A percentile compares a stretch with the other conserved stretches of the same genome.
phyloP scores from a whole-genome alignment of 1,284 basidiomycete genomes.

The Amylostereum areolatum region DNA sequence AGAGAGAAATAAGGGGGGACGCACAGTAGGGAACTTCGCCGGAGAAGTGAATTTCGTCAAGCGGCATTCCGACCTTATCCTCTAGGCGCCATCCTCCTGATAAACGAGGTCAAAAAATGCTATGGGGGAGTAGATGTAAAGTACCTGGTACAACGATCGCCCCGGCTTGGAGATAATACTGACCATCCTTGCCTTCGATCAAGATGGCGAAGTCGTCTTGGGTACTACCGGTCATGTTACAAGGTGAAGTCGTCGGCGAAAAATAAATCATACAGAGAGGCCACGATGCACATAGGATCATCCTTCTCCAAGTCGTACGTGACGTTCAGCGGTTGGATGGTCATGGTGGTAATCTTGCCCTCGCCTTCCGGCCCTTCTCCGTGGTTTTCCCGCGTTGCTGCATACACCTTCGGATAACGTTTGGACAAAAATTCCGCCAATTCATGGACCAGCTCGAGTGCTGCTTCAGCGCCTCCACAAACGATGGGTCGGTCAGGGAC shows the following conservation, averaged over 20 bases:
- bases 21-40: conserved; percentile 69
- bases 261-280: conserved; percentile 41
- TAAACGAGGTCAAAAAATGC: neutral
- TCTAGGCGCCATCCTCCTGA: conserved; percentile 72
- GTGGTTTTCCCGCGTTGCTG: conserved; percentile 13
- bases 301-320: conserved; percentile 48
- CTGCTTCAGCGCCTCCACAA: too few relatives aligned
- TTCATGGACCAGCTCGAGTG: conserved; percentile 60
- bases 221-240: conserved; percentile 24
- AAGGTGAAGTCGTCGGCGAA: neutral
- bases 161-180: conserved; percentile 67
- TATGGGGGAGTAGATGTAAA: conserved; percentile 6
- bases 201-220: conserved; percentile 77
- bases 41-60: conserved; percentile 68
- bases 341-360: conserved; percentile 47
- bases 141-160: conserved; percentile 56
- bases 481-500: too few relatives aligned
- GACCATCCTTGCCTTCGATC: conserved; percentile 65
- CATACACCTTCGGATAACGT: conserved; percentile 56
- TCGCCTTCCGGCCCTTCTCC: conserved; percentile 45
- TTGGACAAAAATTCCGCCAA: conserved; percentile 58
- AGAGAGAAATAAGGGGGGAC: conserved; percentile 16
- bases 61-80: conserved; percentile 69
- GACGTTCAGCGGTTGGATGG: conserved; percentile 42
- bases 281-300: conserved; percentile 56